phyloP scores from a whole-genome alignment of 805 yeast genomes.

The Schizosaccharomyces osmophilus region DNA sequence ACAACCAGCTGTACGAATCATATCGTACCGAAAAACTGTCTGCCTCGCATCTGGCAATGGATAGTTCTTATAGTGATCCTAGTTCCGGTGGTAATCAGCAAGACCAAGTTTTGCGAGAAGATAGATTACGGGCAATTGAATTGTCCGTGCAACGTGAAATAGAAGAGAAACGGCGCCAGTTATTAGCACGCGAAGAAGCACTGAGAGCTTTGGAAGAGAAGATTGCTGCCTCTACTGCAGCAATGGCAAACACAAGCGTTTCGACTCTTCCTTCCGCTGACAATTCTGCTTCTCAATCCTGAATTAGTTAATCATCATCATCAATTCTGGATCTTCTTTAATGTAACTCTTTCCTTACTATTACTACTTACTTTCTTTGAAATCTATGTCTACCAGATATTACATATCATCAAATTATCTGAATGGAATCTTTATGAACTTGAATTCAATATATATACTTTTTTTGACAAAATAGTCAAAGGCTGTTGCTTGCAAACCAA shows the following conservation, averaged over 20 bases:
- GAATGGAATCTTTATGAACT: too few species aligned
- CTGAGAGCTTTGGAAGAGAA: background rate
- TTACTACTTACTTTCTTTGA: background rate
- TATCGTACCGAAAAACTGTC: slow-evolving; percentile 59
- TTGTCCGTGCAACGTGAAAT: slow-evolving; percentile 1
- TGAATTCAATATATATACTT: too few species aligned
- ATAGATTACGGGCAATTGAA: slow-evolving; percentile 1
- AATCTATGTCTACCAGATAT: too few species aligned
- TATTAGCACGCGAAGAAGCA: slow-evolving; percentile 1
- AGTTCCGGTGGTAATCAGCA: background rate
- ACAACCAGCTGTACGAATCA: slow-evolving; percentile 28
- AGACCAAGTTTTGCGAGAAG: background rate
- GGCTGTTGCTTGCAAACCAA: too few species aligned
- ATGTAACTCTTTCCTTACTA: background rate
- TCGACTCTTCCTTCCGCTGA: background rate
- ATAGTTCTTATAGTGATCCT: background rate
- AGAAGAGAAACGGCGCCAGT: slow-evolving; percentile 1
- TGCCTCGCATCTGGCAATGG: background rate
- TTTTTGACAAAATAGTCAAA: too few species aligned
- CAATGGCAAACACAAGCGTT: background rate
- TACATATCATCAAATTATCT: too few species aligned
- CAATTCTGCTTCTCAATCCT: background rate
- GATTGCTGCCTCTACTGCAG: background rate
- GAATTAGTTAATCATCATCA: too few species aligned
- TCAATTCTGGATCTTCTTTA: too few species aligned